Conservation (phyloP, 2,329 filamentous ascomycete species). For the Fulvia fulva region DNA sequence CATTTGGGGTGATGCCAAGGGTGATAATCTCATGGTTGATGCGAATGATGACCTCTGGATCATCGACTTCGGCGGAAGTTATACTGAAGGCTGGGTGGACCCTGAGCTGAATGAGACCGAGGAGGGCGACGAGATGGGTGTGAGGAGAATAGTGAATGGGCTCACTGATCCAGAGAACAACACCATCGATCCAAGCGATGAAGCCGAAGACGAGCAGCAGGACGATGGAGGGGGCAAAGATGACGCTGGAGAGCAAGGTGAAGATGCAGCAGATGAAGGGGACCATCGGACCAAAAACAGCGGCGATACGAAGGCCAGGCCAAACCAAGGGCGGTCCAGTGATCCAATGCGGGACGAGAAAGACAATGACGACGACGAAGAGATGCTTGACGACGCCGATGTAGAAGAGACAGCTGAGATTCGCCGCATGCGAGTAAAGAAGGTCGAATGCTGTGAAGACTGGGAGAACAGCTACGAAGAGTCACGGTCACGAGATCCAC, state of each 20-base stretch:
- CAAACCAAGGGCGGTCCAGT: no score
- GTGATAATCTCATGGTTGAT: constrained; percentile 41
- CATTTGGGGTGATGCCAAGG: constrained; percentile 40
- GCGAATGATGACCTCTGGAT: constrained; percentile 36
- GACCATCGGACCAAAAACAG: neutral
- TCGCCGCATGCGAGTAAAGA: constrained; percentile 3
- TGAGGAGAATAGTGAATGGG: constrained; percentile 29
- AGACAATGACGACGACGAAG: neutral
- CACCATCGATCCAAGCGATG: constrained; percentile 14
- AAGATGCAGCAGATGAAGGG: constrained; percentile 8
- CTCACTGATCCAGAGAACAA: constrained; percentile 27
- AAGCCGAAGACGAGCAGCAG: constrained; percentile 6
- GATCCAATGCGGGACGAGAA: no score
- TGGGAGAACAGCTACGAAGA: constrained; percentile 1
- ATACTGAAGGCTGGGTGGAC: constrained; percentile 38
- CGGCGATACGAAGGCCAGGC: neutral
- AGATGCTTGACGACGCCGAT: neutral
- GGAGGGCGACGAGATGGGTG: constrained; percentile 34
- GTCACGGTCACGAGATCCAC: neutral
- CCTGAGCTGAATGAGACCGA: constrained; percentile 32
- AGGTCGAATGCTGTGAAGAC: neutral
- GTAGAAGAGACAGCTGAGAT: neutral
- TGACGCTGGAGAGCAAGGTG: constrained; percentile 5
- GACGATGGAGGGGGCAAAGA: constrained; percentile 2
- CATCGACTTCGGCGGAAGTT: constrained; percentile 39